These are phyloP conservation scores for Sabuloglossum arenarium DNA, from an alignment of 495 filamentous ascomycete genomes.

Conservation along the genomic window DNA sequence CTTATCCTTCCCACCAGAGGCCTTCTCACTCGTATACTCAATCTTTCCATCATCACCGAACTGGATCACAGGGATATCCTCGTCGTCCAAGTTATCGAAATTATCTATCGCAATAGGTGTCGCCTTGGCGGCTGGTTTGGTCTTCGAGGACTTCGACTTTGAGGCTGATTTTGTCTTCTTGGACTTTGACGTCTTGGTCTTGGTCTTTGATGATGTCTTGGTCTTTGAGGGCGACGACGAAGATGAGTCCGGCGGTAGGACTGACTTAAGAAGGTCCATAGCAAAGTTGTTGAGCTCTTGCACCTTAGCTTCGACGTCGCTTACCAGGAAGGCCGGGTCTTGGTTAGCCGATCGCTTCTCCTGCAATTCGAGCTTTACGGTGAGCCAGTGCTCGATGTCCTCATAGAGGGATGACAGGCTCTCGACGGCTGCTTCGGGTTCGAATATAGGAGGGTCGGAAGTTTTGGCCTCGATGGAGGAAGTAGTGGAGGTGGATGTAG, in stretches of 20 bases:
- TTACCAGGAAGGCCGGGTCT: slow-evolving; percentile 3
- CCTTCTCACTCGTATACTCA: not conserved
- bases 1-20: not conserved
- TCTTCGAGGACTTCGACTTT: not conserved
- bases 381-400: slow-evolving; percentile 11
- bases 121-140: not conserved
- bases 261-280: slow-evolving; percentile 41
- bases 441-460: slow-evolving; percentile 26
- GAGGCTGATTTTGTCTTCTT: not conserved
- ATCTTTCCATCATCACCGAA: not conserved
- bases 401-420: slow-evolving; percentile 22
- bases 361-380: slow-evolving; percentile 10
- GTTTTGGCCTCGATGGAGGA: slow-evolving; percentile 18
- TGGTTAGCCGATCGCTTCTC: not conserved
- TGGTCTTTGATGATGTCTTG: slow-evolving; percentile 26
- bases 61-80: not conserved
- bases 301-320: slow-evolving; percentile 20
- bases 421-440: slow-evolving; percentile 34
- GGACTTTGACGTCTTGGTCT: slow-evolving; percentile 16
- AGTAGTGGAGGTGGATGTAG: slow-evolving; percentile 14
- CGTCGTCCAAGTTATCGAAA: not conserved
- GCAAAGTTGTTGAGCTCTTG: slow-evolving; percentile 42
- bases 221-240: slow-evolving; percentile 8
- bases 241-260: slow-evolving; percentile 16
- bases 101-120: not conserved